Evolutionary conservation across 805 yeast species (phyloP), one percentile per base, ranked within the genome.

Genomic region (Cyberlindnera lachancei): DNA sequence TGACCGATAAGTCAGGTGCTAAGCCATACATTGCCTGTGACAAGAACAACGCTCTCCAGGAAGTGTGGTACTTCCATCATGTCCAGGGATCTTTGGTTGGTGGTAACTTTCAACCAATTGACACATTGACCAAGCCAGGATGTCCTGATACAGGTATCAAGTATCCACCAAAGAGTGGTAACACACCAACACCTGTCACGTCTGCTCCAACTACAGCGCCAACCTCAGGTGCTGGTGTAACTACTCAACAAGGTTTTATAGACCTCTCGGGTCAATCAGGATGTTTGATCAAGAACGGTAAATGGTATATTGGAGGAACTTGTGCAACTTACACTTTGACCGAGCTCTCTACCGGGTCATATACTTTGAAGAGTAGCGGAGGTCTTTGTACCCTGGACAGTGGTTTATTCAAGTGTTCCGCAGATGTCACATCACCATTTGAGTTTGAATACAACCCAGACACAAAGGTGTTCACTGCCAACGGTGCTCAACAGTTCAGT

Each of bases 251-350:
- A 29, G 87, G 85, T 2, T 64, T 55, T 45, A 49, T 83, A 28
- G 66, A 61, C 33, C 57, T 75, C 11, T 52, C 66, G 14, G 71
- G 60, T 25, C 70, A 77, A 36, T 42, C 56, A 4, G 95, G 95
- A 8, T 85, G 95, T 57, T 60, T 90, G 36, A 90, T 88, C 48
- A 73, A 82, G 39, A 82, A 74, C 48, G 98, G 98, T 4, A 70
- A 75, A 43, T 88, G 94, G 92, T 84, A 79, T 58, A 52, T 69
- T 5, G 53, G 60, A 24, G 96, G 96, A 1, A 74, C 92, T 0
- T 90, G 96, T 56, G 97, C 96, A 5, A 75, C 80, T 5, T 88
- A 67, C 59, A 66, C 66, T 17, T 46, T 82, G 18, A 48, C 29
- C 12, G 34, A 42, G 13, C 23, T 33, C 12, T 23, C 27, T 8